Evolutionary conservation across 1,284 basidiomycete genomes (phyloP).

Genomic region (Vanrija humicola): DNA sequence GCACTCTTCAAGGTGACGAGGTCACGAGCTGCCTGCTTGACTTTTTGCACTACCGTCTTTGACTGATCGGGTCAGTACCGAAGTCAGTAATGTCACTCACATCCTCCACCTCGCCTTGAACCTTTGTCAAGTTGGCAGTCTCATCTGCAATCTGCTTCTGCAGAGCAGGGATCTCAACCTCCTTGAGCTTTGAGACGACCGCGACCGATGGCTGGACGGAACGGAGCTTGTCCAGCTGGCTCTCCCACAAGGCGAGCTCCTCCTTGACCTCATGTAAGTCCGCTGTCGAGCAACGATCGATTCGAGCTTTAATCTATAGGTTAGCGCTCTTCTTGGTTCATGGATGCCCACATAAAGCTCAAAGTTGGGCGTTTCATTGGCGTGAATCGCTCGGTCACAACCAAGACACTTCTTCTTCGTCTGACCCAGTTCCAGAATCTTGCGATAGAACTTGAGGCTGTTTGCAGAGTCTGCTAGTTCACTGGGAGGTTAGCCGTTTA

Average conservation of each 20-base stretch:
- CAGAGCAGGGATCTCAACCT: conserved; percentile 62
- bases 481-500: background rate
- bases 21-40: conserved; percentile 54
- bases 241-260: conserved; percentile 62
- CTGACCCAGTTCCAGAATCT: conserved; percentile 61
- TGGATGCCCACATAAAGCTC: conserved; percentile 61
- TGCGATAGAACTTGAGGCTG: conserved; percentile 56
- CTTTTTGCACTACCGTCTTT: conserved; percentile 34
- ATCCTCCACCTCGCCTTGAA: conserved; percentile 58
- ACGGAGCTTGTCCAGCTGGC: conserved; percentile 59
- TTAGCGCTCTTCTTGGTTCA: background rate
- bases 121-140: conserved; percentile 56
- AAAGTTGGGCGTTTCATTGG: conserved; percentile 61
- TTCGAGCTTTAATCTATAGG: conserved; percentile 53
- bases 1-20: conserved; percentile 63
- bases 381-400: conserved; percentile 68
- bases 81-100: conserved; percentile 8
- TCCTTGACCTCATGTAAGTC: conserved; percentile 48
- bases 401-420: conserved; percentile 67
- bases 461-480: conserved; percentile 15
- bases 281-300: conserved; percentile 24
- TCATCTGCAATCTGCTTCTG: conserved; percentile 62
- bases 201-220: conserved; percentile 55
- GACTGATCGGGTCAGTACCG: conserved; percentile 15
- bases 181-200: conserved; percentile 53